These are phyloP conservation scores for Colletotrichum liaoningense DNA, from an alignment of 2,329 filamentous ascomycete genomes.

Conservation along the genomic window DNA sequence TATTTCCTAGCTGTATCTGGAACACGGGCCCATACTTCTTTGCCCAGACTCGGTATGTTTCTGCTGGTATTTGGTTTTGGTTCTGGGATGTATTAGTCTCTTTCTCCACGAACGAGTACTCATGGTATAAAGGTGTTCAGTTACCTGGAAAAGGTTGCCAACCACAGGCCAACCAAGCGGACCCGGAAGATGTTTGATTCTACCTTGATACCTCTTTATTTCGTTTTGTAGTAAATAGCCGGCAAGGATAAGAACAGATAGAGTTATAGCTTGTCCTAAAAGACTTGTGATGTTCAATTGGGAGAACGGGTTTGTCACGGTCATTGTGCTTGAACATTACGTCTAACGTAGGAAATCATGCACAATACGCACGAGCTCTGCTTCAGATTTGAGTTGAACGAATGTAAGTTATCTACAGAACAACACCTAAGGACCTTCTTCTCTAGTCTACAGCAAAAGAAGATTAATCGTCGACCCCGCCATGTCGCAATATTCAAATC, in stretches of 20 bases:
- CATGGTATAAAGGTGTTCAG: no score
- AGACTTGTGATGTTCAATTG: not conserved
- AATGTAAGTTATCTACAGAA: no score
- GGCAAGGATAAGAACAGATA: not conserved
- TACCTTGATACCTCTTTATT: not conserved
- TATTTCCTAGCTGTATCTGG: slow-evolving; percentile 49
- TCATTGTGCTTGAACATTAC: not conserved
- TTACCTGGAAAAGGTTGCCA: slow-evolving; percentile 28
- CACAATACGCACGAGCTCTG: no score
- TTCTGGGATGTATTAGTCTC: not conserved
- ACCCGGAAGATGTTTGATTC: slow-evolving; percentile 30
- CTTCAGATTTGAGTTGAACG: no score
- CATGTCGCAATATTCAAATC: slow-evolving; percentile 12
- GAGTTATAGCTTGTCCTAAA: not conserved
- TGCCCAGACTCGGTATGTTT: slow-evolving; percentile 44
- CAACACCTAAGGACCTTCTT: no score
- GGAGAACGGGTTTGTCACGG: not conserved
- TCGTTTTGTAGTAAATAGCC: slow-evolving; percentile 21
- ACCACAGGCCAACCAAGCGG: slow-evolving; percentile 33
- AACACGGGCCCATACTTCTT: slow-evolving; percentile 44
- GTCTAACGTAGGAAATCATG: no score
- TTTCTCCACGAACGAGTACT: not conserved
- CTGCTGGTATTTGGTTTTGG: slow-evolving; percentile 29
- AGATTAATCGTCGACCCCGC: not conserved
- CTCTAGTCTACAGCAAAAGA: no score